Conservation (phyloP, 768 basidiomycete species). For the Daedaleopsis nitida region DNA sequence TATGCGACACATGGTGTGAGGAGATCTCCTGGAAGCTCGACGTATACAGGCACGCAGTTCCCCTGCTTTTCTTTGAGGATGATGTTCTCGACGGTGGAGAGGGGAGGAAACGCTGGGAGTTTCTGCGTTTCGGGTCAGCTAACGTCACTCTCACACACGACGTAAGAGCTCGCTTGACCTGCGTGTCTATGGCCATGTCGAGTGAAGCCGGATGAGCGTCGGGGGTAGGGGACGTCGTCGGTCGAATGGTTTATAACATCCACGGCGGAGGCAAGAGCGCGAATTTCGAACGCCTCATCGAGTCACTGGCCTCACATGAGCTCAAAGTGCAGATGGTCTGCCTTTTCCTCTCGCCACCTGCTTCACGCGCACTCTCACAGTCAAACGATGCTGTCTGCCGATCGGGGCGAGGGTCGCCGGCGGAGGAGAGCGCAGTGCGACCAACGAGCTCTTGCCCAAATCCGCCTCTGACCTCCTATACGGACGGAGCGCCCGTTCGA, state of each 20-base stretch:
- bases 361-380: not conserved
- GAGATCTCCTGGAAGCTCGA: slow-evolving; percentile 93
- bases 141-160: not conserved
- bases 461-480: slow-evolving; percentile 6
- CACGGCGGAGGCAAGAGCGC: slow-evolving; percentile 1
- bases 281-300: not conserved
- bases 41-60: slow-evolving; percentile 91
- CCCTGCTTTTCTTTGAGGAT: slow-evolving; percentile 81
- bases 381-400: not conserved
- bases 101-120: slow-evolving; percentile 68
- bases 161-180: slow-evolving; percentile 15
- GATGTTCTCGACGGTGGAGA: slow-evolving; percentile 74
- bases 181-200: slow-evolving; percentile 29
- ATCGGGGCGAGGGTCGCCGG: not conserved
- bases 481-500: slow-evolving; percentile 13
- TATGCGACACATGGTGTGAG: slow-evolving; percentile 98
- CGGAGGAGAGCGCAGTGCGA: not conserved
- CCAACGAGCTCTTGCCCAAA: not conserved
- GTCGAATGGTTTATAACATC: not conserved
- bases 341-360: slow-evolving; percentile 6
- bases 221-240: not conserved
- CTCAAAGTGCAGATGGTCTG: not conserved
- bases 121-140: slow-evolving; percentile 42
- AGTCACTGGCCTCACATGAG: not conserved
- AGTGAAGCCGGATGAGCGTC: not conserved